Evolutionary conservation across 2,329 filamentous ascomycete genomes (phyloP).

Genomic region (Teratosphaeria zuluensis): DNA sequence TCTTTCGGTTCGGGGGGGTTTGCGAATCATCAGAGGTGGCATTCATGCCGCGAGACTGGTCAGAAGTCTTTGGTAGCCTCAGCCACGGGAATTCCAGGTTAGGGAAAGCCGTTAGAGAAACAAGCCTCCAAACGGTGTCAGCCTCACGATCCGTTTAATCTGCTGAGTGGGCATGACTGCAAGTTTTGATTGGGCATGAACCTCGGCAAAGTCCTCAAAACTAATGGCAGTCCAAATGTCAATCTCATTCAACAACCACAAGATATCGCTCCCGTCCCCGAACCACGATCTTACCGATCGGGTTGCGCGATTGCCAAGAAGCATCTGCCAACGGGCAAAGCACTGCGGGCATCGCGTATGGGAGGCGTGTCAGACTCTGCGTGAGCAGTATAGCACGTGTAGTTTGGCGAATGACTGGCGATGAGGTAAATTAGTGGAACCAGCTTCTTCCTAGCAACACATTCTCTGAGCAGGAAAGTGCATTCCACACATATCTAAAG

Average conservation of each 20-base stretch:
- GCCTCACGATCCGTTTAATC: too few species aligned
- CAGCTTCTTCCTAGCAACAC: not conserved
- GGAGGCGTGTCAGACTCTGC: too few species aligned
- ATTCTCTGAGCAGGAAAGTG: not conserved
- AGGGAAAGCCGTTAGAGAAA: too few species aligned
- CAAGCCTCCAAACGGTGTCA: too few species aligned
- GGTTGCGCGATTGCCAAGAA: not conserved
- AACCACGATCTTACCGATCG: not conserved
- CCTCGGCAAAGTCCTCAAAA: not conserved
- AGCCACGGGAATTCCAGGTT: too few species aligned
- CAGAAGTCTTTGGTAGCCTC: too few species aligned
- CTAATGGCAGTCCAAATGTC: not conserved
- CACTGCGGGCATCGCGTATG: too few species aligned
- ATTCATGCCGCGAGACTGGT: too few species aligned
- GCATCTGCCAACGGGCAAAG: not conserved
- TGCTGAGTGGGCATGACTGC: not conserved
- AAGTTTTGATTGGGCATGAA: not conserved
- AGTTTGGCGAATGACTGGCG: not conserved
- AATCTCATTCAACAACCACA: not conserved
- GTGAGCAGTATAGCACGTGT: not conserved
- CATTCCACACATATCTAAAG: not conserved
- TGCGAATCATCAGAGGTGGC: too few species aligned
- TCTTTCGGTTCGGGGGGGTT: too few species aligned
- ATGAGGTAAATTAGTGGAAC: not conserved
- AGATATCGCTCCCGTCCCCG: not conserved